Base-by-base conservation (phyloP, 2,329 filamentous ascomycete species). In the Fusarium sororula region DNA sequence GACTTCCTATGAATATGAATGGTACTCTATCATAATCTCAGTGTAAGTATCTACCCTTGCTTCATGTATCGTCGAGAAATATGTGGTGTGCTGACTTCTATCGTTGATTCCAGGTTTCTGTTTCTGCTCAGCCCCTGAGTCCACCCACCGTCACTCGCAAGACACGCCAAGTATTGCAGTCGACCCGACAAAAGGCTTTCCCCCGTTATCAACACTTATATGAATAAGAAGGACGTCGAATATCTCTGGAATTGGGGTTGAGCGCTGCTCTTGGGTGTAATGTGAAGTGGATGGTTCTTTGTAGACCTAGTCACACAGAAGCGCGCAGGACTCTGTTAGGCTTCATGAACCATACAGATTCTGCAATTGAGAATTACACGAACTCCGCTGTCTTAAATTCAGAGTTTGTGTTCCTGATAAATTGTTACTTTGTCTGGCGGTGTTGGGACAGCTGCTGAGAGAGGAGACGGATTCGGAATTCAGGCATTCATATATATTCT, bases 161-260 rank as follows among this genome's bases (percentile, higher is more conserved):
- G 24, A n/a, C 15, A 8, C 17, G 24, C 42, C 42, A 18, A 38
- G 24, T 37, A n/a, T 35, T 3, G 24, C 32, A n/a, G 15, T 51
- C 24, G 18, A 20, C 44, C 15, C 10, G 15, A 13, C 5, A 13
- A 37, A 37, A 10, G 15, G 13, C 20, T 38, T 35, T 4, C 10
- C 3, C 7, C 9, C 3, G 1, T 14, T 15, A 6, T n/a, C 15
- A 1, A 28, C 1, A 20, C 3, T 37, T 15, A 3, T 1, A n/a
- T 9, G 3, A 12, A 35, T 10, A 20, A 38, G 2, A 28, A 14
- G 7, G 4, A 9, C 3, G 26, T 28, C 30, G 8, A 38, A 28
- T n/a, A 28, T 22, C 24, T 26, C 20, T 37, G 6, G 14, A 38
- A 50, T 8, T 28, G 11, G 42, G 24, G 5, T 30, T 38, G 30